Percentiles rank a stretch among this genome's conserved stretches.
Conservation (phyloP, 345 rosid species). For the Carallia pectinifolia region DNA sequence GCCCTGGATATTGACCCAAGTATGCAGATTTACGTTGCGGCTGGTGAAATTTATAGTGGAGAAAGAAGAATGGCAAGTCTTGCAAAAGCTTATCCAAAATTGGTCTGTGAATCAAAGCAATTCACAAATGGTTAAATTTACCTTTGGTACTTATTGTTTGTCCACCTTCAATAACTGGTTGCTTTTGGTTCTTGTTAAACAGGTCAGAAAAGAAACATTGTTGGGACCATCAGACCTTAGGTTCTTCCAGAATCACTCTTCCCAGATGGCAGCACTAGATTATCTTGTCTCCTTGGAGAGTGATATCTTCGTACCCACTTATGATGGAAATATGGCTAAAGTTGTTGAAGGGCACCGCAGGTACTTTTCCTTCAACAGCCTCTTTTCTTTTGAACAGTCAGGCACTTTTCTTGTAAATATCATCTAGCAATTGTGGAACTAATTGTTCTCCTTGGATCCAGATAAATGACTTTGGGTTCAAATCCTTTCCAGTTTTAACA, state of each 20-base stretch:
- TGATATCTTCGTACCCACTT: conserved; percentile 92
- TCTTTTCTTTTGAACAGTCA: background rate
- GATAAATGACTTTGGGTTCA: conserved; percentile 20
- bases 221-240: conserved; percentile 67
- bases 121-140: background rate
- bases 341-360: conserved; percentile 99
- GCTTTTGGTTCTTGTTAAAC: conserved; percentile 28
- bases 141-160: conserved; percentile 9
- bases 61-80: conserved; percentile 67
- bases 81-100: conserved; percentile 61
- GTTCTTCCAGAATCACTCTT: conserved; percentile 75
- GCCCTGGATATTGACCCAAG: conserved; percentile 70
- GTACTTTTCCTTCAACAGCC: conserved; percentile 29
- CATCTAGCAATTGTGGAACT: background rate
- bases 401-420: background rate
- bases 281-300: conserved; percentile 92
- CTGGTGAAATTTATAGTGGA: conserved; percentile 84
- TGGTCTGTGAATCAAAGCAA: conserved; percentile 48
- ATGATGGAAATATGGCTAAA: conserved; percentile 99
- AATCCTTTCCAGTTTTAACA: conserved; percentile 8
- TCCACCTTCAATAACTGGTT: background rate
- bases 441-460: conserved; percentile 14
- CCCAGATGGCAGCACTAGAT: conserved; percentile 94
- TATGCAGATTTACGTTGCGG: conserved; percentile 77
- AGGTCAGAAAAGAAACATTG: conserved; percentile 82